These are phyloP conservation scores for Carex myosuroides DNA, from an alignment of 176 grass and related monocot genomes.

Conservation along the genomic window DNA sequence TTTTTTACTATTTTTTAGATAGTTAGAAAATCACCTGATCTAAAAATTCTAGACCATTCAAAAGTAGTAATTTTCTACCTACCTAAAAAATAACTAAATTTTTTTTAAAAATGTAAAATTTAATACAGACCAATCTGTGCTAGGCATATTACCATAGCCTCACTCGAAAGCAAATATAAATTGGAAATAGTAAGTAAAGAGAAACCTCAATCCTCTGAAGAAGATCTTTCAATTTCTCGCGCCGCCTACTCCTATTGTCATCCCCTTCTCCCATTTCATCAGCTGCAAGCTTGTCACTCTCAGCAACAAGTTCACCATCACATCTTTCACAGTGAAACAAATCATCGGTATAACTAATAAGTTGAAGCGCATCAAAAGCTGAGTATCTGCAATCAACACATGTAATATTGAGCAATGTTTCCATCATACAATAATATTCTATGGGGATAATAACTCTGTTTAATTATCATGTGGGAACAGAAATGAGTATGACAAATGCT, in stretches of 20 bases:
- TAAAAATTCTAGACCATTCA: too few species aligned
- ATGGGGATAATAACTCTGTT: neutral
- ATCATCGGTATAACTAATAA: conserved; percentile 71
- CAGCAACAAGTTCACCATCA: conserved; percentile 82
- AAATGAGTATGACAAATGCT: neutral
- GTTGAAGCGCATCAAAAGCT: conserved; percentile 84
- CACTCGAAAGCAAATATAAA: neutral
- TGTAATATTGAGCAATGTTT: neutral
- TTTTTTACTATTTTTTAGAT: too few species aligned
- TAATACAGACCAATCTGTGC: too few species aligned
- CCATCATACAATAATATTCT: neutral
- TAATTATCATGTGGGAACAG: neutral
- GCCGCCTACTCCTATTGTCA: conserved; percentile 64
- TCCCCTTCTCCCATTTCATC: conserved; percentile 99
- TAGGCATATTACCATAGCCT: too few species aligned
- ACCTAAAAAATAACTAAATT: too few species aligned
- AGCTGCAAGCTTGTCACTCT: conserved; percentile 97
- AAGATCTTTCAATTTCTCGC: conserved; percentile 92
- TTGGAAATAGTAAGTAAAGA: conserved; percentile 10
- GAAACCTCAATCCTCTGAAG: conserved; percentile 78
- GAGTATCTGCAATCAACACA: conserved; percentile 56
- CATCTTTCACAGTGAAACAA: conserved; percentile 97
- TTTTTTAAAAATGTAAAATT: too few species aligned
- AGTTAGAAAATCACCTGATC: too few species aligned
- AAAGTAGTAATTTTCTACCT: too few species aligned